phyloP scores from a whole-genome alignment of 352 stramenopile genomes.

The Pythium myriotylum region DNA sequence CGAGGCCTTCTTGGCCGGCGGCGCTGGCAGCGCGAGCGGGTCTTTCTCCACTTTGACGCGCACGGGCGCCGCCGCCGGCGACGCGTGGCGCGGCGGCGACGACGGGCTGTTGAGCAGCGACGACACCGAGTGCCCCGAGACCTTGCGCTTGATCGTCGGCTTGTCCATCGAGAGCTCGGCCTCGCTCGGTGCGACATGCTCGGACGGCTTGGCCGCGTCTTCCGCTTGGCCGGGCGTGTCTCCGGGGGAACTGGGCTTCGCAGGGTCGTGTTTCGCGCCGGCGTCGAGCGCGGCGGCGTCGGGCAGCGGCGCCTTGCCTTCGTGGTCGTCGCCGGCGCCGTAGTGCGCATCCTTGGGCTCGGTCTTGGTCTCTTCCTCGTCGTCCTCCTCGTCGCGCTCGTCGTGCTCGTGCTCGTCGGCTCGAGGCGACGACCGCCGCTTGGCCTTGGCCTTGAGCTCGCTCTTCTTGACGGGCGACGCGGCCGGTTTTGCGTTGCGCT shows the following conservation, averaged over 20 bases:
- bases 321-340: constrained; percentile 2
- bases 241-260: not conserved
- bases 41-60: constrained; percentile 69
- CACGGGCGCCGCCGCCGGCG: constrained; percentile 32
- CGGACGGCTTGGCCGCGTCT: not conserved
- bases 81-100: constrained; percentile 32
- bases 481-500: constrained; percentile 17
- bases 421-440: constrained; percentile 10
- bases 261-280: too few species aligned
- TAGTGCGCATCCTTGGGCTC: not conserved
- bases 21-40: constrained; percentile 28
- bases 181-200: constrained; percentile 1
- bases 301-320: not conserved
- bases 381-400: constrained; percentile 37
- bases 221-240: not conserved
- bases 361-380: constrained; percentile 37
- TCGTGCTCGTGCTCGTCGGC: constrained; percentile 30
- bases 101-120: constrained; percentile 73
- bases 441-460: constrained; percentile 18
- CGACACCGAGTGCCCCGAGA: constrained; percentile 67
- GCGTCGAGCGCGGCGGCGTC: too few species aligned
- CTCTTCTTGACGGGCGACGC: constrained; percentile 9
- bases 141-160: constrained; percentile 34
- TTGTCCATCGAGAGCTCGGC: constrained; percentile 23
- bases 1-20: constrained; percentile 28